Percentiles rank a stretch among this genome's conserved stretches.
Evolutionary conservation across 345 rosid species (phyloP).

Genomic region (Diplotaxis tenuifolia): DNA sequence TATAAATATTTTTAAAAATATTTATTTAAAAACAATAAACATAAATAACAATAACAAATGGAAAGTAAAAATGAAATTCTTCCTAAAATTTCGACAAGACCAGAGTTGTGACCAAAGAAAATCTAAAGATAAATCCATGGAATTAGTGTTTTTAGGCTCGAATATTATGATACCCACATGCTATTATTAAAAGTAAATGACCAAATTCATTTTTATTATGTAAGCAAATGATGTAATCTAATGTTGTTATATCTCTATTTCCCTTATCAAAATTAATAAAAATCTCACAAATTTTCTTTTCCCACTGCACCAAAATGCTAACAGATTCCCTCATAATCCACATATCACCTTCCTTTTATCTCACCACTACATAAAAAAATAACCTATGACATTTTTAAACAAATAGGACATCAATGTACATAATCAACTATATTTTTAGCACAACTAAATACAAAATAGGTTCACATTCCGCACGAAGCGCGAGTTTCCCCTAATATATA

Average conservation of each 20-base stretch:
- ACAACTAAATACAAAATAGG: background rate
- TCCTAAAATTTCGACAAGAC: background rate
- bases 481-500: too few relatives aligned
- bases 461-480: too few relatives aligned
- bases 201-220: background rate
- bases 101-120: background rate
- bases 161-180: background rate
- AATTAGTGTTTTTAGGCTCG: background rate
- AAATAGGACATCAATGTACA: background rate
- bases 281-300: too few relatives aligned
- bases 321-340: too few relatives aligned
- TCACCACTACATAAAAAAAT: too few relatives aligned
- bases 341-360: too few relatives aligned
- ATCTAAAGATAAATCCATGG: background rate
- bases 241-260: background rate
- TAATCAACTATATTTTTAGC: background rate
- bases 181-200: background rate
- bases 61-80: too few relatives aligned
- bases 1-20: too few relatives aligned
- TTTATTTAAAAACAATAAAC: too few relatives aligned
- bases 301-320: too few relatives aligned
- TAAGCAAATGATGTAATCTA: background rate
- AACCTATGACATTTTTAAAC: background rate
- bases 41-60: too few relatives aligned
- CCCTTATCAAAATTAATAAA: too few relatives aligned